Evolutionary conservation across 768 basidiomycete species (phyloP), one percentile per base, ranked within the genome.

Genomic region (Udeniomyces megalosporus): DNA sequence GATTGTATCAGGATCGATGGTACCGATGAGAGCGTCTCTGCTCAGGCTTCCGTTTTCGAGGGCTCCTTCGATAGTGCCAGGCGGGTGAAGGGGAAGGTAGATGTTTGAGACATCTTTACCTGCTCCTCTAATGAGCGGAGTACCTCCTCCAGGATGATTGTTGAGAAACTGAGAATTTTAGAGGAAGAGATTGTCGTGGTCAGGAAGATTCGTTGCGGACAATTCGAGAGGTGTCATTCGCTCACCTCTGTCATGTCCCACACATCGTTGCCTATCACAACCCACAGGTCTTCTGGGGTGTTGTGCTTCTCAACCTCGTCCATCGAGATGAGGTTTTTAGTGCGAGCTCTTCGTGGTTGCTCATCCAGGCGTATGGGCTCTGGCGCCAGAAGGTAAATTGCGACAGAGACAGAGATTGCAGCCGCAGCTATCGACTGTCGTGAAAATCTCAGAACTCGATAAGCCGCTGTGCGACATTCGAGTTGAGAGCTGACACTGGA

Each of bases 231-330:
- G 31, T 14, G 15, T n/a, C 7, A 44, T 24, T 10, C 12, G 59
- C 69, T 61, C 44, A 73, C 71, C 65, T 69, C 68, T 2, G 72
- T 71, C 50, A 74, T 61, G 61, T 74, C 72, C 66, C 71, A 74
- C 15, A 72, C 67, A 44, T 68, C 69, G 2, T 71, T 71, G 38
- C 69, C 67, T 49, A 72, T 69, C 7, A 74, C 67, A 1, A 74
- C 70, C 72, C 72, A 74, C 26, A 69, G 67, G 51, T 38, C 62
- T 24, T 71, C 70, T 11, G 60, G 56, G 4, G 65, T 66, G 47
- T 69, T 69, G 45, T 74, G 72, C 60, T 70, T 68, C 56, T 70
- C 69, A 1, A 74, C 70, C 58, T 73, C 72, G 14, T 55, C 54
- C 63, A 69, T 70, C 1, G 72, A 67, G 64, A 73, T 73, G 10